Evolutionary conservation across 2,329 filamentous ascomycete species (phyloP), one percentile per base, ranked within the genome.

Genomic region (Aspergillus persii): DNA sequence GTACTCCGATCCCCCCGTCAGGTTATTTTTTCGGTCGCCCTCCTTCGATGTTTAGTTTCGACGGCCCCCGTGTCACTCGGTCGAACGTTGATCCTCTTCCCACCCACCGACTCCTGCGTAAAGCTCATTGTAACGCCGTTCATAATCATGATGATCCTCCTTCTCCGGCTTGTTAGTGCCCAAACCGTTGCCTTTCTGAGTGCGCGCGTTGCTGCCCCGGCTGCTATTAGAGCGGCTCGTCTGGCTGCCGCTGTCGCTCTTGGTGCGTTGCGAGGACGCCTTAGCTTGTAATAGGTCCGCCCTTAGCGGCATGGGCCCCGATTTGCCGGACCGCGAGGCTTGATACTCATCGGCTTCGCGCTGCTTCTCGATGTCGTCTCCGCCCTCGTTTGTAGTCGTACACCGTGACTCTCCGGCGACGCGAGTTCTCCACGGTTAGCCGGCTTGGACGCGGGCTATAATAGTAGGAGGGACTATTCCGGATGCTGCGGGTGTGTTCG

Each of bases 201-300:
- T 75, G 5, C 71, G 69, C 31, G 68, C 63, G 55, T 75, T 72
- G 56, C 73, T 77, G 31, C 69, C 75, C 29, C 74, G 75, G 63
- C 76, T 78, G 66, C 76, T 76, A 61, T 71, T 72, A 3, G 76
- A 76, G 18, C 73, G 74, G 59, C 71, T 78, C 56, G 76, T 76
- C 54, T 76, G 74, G 54, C 75, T 78, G 27, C 73, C 75, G 48
- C 71, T 75, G 46, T 78, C 76, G 54, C 76, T 77, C 36, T 69
- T 70, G 5, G 68, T 59, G 47, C 72, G 69, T 39, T 66, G 66
- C 11, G 61, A 61, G 18, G 60, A 63, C 9, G 65, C 61, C 54
- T 76, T 76, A 50, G 65, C 61, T 36, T 73, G 70, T 39, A 71
- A 63, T 46, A 77, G 59, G 59, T 77, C 76, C 4, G 68, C 61